Percentiles rank a stretch among this genome's conserved stretches.
These are phyloP conservation scores for Heterobasidion annosum DNA, from an alignment of 1,284 basidiomycete species.

Conservation along the genomic window DNA sequence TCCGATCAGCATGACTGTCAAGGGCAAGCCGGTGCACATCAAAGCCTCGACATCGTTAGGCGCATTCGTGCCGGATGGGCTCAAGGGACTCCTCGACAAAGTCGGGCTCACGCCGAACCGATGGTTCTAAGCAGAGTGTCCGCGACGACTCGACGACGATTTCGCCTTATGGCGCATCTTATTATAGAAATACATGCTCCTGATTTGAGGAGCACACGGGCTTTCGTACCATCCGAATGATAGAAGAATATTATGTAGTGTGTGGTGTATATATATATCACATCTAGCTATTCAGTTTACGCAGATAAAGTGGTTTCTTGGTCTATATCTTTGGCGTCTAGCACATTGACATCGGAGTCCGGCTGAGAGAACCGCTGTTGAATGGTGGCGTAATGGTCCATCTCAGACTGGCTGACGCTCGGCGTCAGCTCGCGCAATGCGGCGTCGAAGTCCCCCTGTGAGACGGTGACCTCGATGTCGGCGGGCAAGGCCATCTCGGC, in stretches of 20 bases:
- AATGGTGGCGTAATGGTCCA: constrained; percentile 79
- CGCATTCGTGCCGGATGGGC: constrained; percentile 35
- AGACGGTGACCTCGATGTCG: constrained; percentile 76
- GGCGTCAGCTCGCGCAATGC: constrained; percentile 78
- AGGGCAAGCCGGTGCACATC: constrained; percentile 38
- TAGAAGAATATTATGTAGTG: no score
- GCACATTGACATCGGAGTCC: neutral
- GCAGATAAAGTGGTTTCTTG: neutral
- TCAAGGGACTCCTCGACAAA: constrained; percentile 44
- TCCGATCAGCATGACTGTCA: constrained; percentile 31
- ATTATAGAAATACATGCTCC: no score
- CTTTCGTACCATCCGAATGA: no score
- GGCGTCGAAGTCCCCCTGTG: constrained; percentile 63
- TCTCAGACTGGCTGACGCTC: constrained; percentile 83
- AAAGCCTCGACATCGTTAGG: constrained; percentile 37
- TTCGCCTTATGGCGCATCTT: no score
- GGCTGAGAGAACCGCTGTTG: constrained; percentile 57
- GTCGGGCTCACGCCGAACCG: constrained; percentile 43
- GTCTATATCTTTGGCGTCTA: neutral
- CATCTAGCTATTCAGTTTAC: neutral
- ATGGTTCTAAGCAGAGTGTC: constrained; percentile 34
- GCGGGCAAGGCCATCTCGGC: constrained; percentile 70
- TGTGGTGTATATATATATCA: no score
- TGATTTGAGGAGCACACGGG: no score
- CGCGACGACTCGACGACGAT: no score